Percentiles rank a stretch among this genome's conserved stretches.
Conservation (phyloP, 306 rosid genomes). For the Lotus japonicus region DNA sequence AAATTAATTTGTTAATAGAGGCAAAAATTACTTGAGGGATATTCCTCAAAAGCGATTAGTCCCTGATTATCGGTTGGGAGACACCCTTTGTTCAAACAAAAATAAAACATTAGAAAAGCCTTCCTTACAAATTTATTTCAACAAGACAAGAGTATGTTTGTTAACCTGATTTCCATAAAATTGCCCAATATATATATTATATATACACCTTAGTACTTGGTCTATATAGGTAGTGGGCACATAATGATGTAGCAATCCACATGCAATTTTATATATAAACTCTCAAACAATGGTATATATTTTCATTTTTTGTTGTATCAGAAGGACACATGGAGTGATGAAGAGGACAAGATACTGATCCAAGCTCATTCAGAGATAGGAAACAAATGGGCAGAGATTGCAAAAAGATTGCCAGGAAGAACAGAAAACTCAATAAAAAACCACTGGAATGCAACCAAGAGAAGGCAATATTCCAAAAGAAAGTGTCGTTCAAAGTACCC, state of each 20-base stretch:
- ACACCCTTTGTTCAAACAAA: too few species aligned
- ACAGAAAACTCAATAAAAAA: slow-evolving; percentile 91
- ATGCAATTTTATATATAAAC: background rate
- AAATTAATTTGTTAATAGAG: too few species aligned
- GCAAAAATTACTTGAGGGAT: too few species aligned
- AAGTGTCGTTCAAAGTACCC: slow-evolving; percentile 71
- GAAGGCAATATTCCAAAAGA: slow-evolving; percentile 80
- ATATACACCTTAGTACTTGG: too few species aligned
- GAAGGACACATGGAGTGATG: slow-evolving; percentile 87
- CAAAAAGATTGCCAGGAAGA: slow-evolving; percentile 78
- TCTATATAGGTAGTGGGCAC: background rate
- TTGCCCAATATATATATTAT: too few species aligned
- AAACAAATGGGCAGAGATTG: slow-evolving; percentile 97
- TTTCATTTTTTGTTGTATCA: background rate
- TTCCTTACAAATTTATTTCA: too few species aligned
- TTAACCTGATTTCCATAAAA: too few species aligned
- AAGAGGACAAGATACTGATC: slow-evolving; percentile 70
- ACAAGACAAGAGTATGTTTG: too few species aligned
- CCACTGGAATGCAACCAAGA: slow-evolving; percentile 96
- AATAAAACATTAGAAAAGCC: too few species aligned
- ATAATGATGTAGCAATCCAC: background rate
- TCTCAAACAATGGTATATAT: background rate
- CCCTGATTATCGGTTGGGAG: too few species aligned
- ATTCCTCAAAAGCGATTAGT: too few species aligned
- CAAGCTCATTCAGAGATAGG: slow-evolving; percentile 69